These are phyloP conservation scores for Tolypocladium nubicola DNA, from an alignment of 2,329 filamentous ascomycete species.

Conservation along the genomic window DNA sequence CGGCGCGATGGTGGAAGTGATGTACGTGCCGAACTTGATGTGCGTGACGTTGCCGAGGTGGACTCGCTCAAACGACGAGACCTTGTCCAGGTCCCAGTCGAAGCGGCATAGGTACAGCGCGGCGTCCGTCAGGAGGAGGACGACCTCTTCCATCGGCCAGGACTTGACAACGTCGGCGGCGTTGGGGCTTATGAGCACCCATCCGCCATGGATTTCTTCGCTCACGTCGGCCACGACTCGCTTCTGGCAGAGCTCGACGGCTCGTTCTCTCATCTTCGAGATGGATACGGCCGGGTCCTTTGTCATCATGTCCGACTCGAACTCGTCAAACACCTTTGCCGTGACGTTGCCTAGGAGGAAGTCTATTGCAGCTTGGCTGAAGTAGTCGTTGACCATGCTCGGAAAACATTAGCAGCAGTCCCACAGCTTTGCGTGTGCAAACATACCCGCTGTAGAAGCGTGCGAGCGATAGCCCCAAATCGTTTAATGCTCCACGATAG, in stretches of 20 bases:
- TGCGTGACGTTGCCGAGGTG: slow-evolving; percentile 61
- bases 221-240: slow-evolving; percentile 75
- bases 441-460: slow-evolving; percentile 57
- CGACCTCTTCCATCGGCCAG: slow-evolving; percentile 75
- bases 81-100: slow-evolving; percentile 92
- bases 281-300: slow-evolving; percentile 86
- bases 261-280: slow-evolving; percentile 71
- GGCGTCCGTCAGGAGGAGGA: slow-evolving; percentile 74
- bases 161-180: slow-evolving; percentile 58
- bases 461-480: slow-evolving; percentile 80
- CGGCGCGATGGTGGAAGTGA: slow-evolving; percentile 75
- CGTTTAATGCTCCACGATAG: slow-evolving; percentile 82
- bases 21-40: slow-evolving; percentile 75
- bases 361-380: slow-evolving; percentile 89
- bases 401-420: slow-evolving; percentile 19
- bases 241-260: slow-evolving; percentile 79
- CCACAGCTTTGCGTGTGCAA: not conserved
- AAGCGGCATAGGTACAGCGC: slow-evolving; percentile 86
- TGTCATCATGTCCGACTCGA: slow-evolving; percentile 86
- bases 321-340: slow-evolving; percentile 80
- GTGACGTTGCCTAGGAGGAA: slow-evolving; percentile 86
- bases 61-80: slow-evolving; percentile 82
- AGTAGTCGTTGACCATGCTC: slow-evolving; percentile 97
- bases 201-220: slow-evolving; percentile 81
- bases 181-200: slow-evolving; percentile 75